phyloP scores from a whole-genome alignment of 2,329 filamentous ascomycete genomes.

The Periconia sp. region DNA sequence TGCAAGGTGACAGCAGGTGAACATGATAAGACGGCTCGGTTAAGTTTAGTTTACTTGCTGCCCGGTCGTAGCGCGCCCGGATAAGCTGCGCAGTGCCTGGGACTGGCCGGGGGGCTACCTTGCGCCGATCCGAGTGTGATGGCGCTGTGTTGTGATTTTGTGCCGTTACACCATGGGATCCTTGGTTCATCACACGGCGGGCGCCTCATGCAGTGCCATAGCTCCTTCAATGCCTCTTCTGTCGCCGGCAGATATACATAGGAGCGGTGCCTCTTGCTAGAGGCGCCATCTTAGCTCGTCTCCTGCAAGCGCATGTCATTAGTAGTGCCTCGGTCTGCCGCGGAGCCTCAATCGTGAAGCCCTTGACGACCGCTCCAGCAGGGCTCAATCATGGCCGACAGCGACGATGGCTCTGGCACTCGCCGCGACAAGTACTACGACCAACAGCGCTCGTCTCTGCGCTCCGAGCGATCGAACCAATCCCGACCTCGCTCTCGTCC shows the following conservation, averaged over 20 bases:
- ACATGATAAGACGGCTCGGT: neutral
- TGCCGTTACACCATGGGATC: conserved; percentile 5
- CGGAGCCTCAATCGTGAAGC: too few relatives aligned
- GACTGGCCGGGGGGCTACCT: neutral
- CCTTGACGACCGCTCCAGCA: too few relatives aligned
- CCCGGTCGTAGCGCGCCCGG: neutral
- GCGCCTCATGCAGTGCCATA: conserved; percentile 6
- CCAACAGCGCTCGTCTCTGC: conserved; percentile 42
- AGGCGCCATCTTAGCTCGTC: too few relatives aligned
- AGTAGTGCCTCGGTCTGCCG: too few relatives aligned
- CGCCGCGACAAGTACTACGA: conserved; percentile 40
- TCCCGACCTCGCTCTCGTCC: conserved; percentile 17
- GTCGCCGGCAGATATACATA: too few relatives aligned
- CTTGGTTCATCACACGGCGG: conserved; percentile 11
- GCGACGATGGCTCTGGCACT: conserved; percentile 27
- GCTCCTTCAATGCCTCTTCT: neutral
- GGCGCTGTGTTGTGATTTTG: neutral
- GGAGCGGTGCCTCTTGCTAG: too few relatives aligned
- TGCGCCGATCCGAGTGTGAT: conserved; percentile 2
- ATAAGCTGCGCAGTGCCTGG: neutral
- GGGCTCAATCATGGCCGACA: conserved; percentile 32
- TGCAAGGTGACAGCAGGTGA: neutral
- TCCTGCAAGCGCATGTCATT: too few relatives aligned
- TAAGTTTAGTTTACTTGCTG: conserved; percentile 1
- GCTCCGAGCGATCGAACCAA: conserved; percentile 25